Conservation (phyloP, 371 early-diverging fungal species). For the Nematocida sp. region DNA sequence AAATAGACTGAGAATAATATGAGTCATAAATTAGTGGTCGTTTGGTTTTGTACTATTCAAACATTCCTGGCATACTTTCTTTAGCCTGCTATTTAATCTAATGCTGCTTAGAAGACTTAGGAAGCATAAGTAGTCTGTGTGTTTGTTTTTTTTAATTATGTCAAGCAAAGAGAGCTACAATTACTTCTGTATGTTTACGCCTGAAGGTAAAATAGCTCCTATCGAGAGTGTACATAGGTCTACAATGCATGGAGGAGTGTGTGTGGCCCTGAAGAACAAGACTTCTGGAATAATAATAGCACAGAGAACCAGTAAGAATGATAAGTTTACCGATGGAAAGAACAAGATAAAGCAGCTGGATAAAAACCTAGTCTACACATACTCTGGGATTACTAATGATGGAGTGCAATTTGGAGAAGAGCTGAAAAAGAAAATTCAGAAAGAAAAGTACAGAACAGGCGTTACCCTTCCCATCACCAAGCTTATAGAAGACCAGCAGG, state of each 20-base stretch:
- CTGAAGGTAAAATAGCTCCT: slow-evolving; percentile 63
- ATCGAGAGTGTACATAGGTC: slow-evolving; percentile 56
- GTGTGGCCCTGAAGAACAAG: slow-evolving; percentile 56
- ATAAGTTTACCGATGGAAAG: slow-evolving; percentile 47
- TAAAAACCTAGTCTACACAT: slow-evolving; percentile 56
- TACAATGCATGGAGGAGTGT: slow-evolving; percentile 58
- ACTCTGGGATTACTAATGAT: slow-evolving; percentile 65
- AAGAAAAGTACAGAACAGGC: slow-evolving; percentile 51
- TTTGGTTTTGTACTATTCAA: too few species aligned
- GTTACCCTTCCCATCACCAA: slow-evolving; percentile 1
- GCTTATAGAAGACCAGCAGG: slow-evolving; percentile 30
- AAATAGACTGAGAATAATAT: too few species aligned
- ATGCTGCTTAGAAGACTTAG: too few species aligned
- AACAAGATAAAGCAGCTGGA: slow-evolving; percentile 59
- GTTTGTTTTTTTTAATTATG: slow-evolving; percentile 53
- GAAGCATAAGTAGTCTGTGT: background rate
- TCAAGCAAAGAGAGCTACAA: slow-evolving; percentile 54
- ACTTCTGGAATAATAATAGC: slow-evolving; percentile 57
- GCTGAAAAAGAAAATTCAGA: slow-evolving; percentile 52
- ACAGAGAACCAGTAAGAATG: slow-evolving; percentile 52
- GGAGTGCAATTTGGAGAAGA: slow-evolving; percentile 61
- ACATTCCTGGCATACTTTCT: too few species aligned
- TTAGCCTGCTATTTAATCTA: too few species aligned
- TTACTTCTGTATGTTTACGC: slow-evolving; percentile 57
- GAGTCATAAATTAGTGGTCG: too few species aligned